Base-by-base conservation (phyloP, 2,329 filamentous ascomycete species). In the Fusarium duplospermum region DNA sequence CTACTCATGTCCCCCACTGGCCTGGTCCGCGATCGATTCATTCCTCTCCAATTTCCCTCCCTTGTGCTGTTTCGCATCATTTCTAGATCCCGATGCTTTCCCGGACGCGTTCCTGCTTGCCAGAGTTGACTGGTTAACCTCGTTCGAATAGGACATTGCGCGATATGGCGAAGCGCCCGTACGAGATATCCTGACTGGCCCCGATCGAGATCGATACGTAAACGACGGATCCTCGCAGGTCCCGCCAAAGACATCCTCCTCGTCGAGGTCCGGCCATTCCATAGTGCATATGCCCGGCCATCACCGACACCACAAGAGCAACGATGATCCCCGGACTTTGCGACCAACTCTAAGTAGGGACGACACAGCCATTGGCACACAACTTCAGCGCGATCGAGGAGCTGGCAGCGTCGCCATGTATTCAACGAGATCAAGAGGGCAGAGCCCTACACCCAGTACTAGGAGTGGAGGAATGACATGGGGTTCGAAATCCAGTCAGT, bases 361-460 rank as follows among this genome's bases (percentile, higher is more conserved):
- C 80, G 93, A 96, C 69, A 91, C 93, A 18, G 84, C 87, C 24
- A 69, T 80, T 70, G 73, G 74, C 70, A 69, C 84, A 86, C 76
- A 89, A 85, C 76, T 80, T 86, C 29, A 81, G 76, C 69, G 76
- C 77, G 66, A 78, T 84, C 79, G 90, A 88, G 80, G 91, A 92
- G 86, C 83, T 36, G 84, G 82, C 60, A 86, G 86, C 33, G 78
- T 81, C 38, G 63, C 63, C 47, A 84, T 87, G 87, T 80, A 88
- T 85, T 75, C 80, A 74, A 81, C 85, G 57, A 83, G 83, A 70
- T 87, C 87, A 24, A 92, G 95, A 74, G 91, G 94, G 14, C 90
- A 93, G 70, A 97, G 95, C 82, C 94, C 95, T 29, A 94, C 94
- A 1, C 93, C 95, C 9, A 96, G 94, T 81, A 86, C 89, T 47